These are phyloP conservation scores for Epichloe scottii DNA, from an alignment of 2,329 filamentous ascomycete species.

Conservation along the genomic window DNA sequence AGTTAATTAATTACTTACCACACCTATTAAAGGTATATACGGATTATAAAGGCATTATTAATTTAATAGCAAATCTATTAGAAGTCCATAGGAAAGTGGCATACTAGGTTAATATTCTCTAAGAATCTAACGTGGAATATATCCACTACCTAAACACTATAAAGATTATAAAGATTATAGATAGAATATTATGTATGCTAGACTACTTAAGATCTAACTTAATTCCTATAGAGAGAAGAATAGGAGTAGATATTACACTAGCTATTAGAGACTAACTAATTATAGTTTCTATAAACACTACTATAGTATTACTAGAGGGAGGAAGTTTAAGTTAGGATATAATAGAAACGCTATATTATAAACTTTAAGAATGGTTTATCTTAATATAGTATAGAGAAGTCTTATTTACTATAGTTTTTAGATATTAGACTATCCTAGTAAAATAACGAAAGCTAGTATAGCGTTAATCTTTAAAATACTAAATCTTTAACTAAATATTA, in stretches of 20 bases:
- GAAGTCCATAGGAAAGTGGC: too few species aligned
- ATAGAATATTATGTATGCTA: too few species aligned
- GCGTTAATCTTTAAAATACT: not conserved
- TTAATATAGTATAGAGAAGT: not conserved
- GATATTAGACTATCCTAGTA: not conserved
- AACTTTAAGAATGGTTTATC: not conserved
- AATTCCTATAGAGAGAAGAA: not conserved
- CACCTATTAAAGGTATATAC: too few species aligned
- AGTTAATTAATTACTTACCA: too few species aligned
- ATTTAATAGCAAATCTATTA: too few species aligned
- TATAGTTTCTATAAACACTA: not conserved
- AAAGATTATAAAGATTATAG: too few species aligned
- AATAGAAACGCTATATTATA: not conserved
- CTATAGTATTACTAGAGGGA: not conserved
- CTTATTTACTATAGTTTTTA: not conserved
- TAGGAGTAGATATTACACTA: not conserved
- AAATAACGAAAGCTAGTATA: not conserved
- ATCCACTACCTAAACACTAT: too few species aligned
- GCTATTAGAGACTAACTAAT: too few species aligned
- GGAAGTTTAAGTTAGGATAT: not conserved
- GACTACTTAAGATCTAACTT: too few species aligned
- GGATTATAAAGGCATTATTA: too few species aligned
- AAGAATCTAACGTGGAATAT: too few species aligned
- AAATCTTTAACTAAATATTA: not conserved
- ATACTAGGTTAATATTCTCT: too few species aligned